These are phyloP conservation scores for Combretum micranthum DNA, from an alignment of 345 rosid genomes.

Conservation along the genomic window DNA sequence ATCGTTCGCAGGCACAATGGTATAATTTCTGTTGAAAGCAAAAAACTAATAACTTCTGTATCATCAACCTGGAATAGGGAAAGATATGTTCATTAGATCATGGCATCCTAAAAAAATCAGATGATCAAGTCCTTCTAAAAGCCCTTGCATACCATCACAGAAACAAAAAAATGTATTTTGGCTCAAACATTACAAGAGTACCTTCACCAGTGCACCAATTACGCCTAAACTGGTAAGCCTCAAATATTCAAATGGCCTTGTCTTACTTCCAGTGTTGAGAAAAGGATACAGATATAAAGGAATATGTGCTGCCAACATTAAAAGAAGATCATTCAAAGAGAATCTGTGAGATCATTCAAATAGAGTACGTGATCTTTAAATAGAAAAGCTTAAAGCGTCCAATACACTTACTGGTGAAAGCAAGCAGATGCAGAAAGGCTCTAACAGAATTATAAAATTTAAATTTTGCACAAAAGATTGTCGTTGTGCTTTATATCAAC, in stretches of 20 bases:
- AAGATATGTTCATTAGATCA: not conserved
- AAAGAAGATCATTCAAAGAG: not conserved
- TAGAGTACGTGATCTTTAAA: not conserved
- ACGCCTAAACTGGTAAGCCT: constrained; percentile 98
- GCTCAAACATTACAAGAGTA: constrained; percentile 19
- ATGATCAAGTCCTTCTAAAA: too few relatives aligned
- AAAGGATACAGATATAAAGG: constrained; percentile 90
- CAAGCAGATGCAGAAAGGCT: too few relatives aligned
- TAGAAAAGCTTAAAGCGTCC: too few relatives aligned
- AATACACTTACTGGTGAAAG: too few relatives aligned
- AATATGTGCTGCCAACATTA: constrained; percentile 72
- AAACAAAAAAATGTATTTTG: not conserved
- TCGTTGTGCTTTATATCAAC: too few relatives aligned
- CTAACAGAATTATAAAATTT: too few relatives aligned
- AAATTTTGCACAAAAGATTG: too few relatives aligned
- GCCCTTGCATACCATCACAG: not conserved
- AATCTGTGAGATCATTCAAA: constrained; percentile 1
- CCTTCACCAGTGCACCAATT: constrained; percentile 98
- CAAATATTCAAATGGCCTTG: constrained; percentile 92
- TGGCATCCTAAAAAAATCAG: not conserved
- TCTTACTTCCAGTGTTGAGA: constrained; percentile 91
- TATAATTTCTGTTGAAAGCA: constrained; percentile 90
- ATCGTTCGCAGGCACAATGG: constrained; percentile 91
- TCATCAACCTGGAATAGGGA: constrained; percentile 72
- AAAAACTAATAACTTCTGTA: constrained; percentile 93